phyloP scores from a whole-genome alignment of 2,329 filamentous ascomycete genomes.

The Ophiostoma fasciatum region DNA sequence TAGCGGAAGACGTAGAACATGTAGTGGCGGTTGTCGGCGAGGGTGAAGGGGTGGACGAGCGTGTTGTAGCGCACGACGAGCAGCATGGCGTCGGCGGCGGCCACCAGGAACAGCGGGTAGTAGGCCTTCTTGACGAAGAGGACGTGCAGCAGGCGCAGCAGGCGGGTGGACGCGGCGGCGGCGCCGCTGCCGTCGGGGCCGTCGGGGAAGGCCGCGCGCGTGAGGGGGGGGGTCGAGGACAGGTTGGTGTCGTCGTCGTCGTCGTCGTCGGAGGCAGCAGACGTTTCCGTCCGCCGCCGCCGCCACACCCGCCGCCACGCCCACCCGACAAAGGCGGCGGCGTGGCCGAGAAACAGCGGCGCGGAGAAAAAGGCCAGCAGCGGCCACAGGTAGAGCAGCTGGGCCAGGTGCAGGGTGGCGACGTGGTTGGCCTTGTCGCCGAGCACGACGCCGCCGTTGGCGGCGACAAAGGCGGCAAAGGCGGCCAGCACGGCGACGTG shows the following conservation, averaged over 20 bases:
- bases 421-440: conserved; percentile 92
- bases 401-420: conserved; percentile 73
- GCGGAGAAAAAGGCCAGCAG: conserved; percentile 81
- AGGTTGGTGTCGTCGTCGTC: too few relatives aligned
- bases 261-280: background rate
- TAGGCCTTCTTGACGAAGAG: conserved; percentile 22
- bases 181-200: background rate
- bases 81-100: conserved; percentile 23
- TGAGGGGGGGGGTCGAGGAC: background rate
- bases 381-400: conserved; percentile 93
- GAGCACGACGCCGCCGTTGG: conserved; percentile 86
- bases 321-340: background rate
- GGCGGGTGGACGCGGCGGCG: background rate
- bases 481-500: conserved; percentile 46
- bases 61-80: conserved; percentile 66
- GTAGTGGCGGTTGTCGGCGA: conserved; percentile 94
- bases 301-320: background rate
- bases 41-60: conserved; percentile 84
- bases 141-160: conserved; percentile 7
- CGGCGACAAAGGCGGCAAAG: conserved; percentile 63
- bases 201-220: background rate
- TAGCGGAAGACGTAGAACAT: conserved; percentile 92
- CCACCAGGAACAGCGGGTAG: conserved; percentile 21
- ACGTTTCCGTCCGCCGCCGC: too few relatives aligned
- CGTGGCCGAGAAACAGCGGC: conserved; percentile 44